Conservation (phyloP, 176 grass and related monocot species). For the Zoysia pacifica region DNA sequence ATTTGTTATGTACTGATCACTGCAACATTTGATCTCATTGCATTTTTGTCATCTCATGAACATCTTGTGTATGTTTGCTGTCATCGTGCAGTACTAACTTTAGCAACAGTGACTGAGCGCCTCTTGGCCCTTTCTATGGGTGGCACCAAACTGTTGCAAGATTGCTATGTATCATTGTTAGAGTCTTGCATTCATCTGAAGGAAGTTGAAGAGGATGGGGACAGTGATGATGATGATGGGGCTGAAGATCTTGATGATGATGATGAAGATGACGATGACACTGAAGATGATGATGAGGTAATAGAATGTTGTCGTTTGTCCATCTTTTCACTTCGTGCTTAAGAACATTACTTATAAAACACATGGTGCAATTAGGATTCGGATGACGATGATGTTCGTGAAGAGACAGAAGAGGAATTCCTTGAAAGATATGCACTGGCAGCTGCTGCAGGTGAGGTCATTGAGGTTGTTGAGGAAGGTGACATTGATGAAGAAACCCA, state of each 20-base stretch:
- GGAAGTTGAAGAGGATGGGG: constrained; percentile 60
- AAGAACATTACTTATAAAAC: neutral
- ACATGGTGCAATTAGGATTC: constrained; percentile 63
- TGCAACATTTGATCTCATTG: neutral
- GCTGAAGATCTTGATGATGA: constrained; percentile 54
- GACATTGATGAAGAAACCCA: constrained; percentile 68
- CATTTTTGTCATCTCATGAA: neutral
- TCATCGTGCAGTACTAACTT: constrained; percentile 56
- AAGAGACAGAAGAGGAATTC: constrained; percentile 87
- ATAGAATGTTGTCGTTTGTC: neutral
- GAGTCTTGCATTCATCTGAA: constrained; percentile 70
- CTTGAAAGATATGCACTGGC: constrained; percentile 71
- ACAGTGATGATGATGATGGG: constrained; percentile 39
- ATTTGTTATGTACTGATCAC: constrained; percentile 3
- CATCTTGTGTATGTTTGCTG: constrained; percentile 19
- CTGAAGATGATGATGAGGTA: constrained; percentile 52
- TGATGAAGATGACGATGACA: constrained; percentile 50
- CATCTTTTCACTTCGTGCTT: neutral
- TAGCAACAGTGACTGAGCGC: constrained; percentile 58
- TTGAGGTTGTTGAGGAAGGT: constrained; percentile 63
- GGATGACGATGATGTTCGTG: constrained; percentile 61
- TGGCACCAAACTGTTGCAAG: constrained; percentile 50
- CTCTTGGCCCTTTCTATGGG: constrained; percentile 43
- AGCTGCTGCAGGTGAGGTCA: constrained; percentile 52
- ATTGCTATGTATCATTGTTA: constrained; percentile 77